A percentile compares a stretch with the other conserved stretches of the same genome.
These are phyloP conservation scores for Acacia crassicarpa DNA, from an alignment of 306 rosid genomes.

Conservation along the genomic window DNA sequence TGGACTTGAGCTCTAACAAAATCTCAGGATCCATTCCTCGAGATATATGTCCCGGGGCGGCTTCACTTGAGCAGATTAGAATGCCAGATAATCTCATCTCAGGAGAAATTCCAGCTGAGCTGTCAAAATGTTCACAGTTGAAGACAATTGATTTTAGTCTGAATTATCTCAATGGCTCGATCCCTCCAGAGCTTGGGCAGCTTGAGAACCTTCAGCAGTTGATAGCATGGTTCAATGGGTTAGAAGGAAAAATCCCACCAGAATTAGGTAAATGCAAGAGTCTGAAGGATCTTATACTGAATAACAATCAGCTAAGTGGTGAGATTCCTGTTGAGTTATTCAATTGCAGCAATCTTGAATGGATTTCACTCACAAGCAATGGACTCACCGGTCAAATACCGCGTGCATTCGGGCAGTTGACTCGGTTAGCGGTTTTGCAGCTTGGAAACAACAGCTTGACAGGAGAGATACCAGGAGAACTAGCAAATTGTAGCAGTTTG, in stretches of 20 bases:
- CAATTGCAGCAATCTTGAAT: conserved; percentile 83
- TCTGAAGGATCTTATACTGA: conserved; percentile 88
- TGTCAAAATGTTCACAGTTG: conserved; percentile 72
- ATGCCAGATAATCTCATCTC: conserved; percentile 80
- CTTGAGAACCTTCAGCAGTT: conserved; percentile 82
- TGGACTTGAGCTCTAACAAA: conserved; percentile 87
- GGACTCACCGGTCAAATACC: conserved; percentile 75
- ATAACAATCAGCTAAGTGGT: conserved; percentile 71
- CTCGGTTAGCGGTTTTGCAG: conserved; percentile 87
- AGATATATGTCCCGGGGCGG: conserved; percentile 85
- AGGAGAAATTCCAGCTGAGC: conserved; percentile 74
- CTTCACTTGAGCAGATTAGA: conserved; percentile 77
- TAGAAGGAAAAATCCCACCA: conserved; percentile 85
- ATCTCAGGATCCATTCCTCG: conserved; percentile 69
- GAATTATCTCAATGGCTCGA: conserved; percentile 81
- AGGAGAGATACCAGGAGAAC: conserved; percentile 84
- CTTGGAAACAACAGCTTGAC: conserved; percentile 89
- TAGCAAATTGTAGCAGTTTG: conserved; percentile 82
- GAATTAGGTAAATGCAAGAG: conserved; percentile 82
- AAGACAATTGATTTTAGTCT: conserved; percentile 88
- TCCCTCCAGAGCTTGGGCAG: conserved; percentile 87
- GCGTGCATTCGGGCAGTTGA: conserved; percentile 66
- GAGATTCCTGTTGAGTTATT: conserved; percentile 76
- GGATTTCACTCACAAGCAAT: conserved; percentile 94
- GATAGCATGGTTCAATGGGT: conserved; percentile 90